Base-by-base conservation (phyloP, 176 grass and related monocot species). In the Bromus sterilis region DNA sequence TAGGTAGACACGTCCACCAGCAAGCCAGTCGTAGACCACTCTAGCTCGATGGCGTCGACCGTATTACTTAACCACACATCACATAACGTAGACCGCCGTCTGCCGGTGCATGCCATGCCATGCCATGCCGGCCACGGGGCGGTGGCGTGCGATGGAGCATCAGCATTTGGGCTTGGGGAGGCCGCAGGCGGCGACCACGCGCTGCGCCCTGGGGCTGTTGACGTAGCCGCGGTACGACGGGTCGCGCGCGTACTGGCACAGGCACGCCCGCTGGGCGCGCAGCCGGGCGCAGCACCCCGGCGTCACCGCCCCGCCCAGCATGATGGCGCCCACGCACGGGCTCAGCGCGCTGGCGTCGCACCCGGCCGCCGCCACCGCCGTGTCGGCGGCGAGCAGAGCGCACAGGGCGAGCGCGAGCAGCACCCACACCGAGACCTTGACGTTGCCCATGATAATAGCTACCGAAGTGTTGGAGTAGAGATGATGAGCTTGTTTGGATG, bases 181-280 rank as follows among this genome's bases (percentile, higher is more conserved):
- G 79, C 72, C 49, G 53, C 85, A 87, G 0, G 85, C 29, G 11
- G 7, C 26, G 51, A 21, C 74, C 64, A 71, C 64, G 79, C 33
- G 32, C 79, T 82, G 79, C 39, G 86, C 80, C 65, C n/a, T 29
- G 42, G 80, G 66, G 79, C 74, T 71, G 15, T 62, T 79, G 57
- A 90, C 58, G 84, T 79, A 90, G 66, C 5, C 4, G 53, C 55
- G 4, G 65, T 86, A 83, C 13, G 37, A 15, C 0, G 88, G 88
- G 80, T 86, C 30, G 31, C 83, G 75, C 66, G 75, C 68, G 84
- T 83, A 87, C 84, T 87, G 75, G 75, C 89, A 90, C 11, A 90
- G 75, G 89, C 89, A 90, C 25, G 57, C 15, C 73, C 72, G 79
- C 80, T 90, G 89, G 40, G 57, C 24, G 2, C 11, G 40, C 68